These are phyloP conservation scores for Athelia psychrophila DNA, from an alignment of 1,284 basidiomycete species.

Conservation along the genomic window DNA sequence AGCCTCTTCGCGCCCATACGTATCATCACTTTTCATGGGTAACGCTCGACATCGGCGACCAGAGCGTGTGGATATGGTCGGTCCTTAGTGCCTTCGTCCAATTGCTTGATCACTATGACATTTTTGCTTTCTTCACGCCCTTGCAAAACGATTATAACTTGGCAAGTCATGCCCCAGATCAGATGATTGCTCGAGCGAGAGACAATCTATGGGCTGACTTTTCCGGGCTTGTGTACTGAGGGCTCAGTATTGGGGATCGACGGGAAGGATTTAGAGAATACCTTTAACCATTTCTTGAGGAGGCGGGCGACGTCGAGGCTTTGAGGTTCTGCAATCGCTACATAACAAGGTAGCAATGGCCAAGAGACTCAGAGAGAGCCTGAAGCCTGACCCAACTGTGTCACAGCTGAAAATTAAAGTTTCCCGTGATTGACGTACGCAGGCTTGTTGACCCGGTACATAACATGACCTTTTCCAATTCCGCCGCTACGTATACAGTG, in stretches of 20 bases:
- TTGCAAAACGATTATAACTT: conserved; percentile 94
- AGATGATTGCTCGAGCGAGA: conserved; percentile 2
- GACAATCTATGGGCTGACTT: conserved; percentile 48
- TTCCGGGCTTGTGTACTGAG: conserved; percentile 95
- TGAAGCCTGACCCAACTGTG: too few relatives aligned
- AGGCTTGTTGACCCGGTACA: too few relatives aligned
- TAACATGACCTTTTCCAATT: too few relatives aligned
- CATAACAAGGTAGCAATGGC: too few relatives aligned
- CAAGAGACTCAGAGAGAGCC: too few relatives aligned
- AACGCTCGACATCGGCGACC: conserved; percentile 94
- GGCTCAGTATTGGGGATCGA: conserved; percentile 23
- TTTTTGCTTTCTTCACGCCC: conserved; percentile 96
- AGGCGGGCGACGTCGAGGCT: conserved; percentile 3
- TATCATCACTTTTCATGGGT: conserved; percentile 94
- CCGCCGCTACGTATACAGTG: too few relatives aligned
- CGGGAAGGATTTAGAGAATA: conserved; percentile 22
- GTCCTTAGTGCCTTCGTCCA: conserved; percentile 87
- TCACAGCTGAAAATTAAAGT: too few relatives aligned
- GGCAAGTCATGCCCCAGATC: not conserved
- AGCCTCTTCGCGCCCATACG: conserved; percentile 96
- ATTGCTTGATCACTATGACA: conserved; percentile 87
- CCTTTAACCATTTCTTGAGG: conserved; percentile 59
- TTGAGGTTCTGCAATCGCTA: too few relatives aligned
- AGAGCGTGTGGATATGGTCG: conserved; percentile 94
- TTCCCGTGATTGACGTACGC: too few relatives aligned